Conservation (phyloP, 495 filamentous ascomycete species). For the Xylaria castorea region DNA sequence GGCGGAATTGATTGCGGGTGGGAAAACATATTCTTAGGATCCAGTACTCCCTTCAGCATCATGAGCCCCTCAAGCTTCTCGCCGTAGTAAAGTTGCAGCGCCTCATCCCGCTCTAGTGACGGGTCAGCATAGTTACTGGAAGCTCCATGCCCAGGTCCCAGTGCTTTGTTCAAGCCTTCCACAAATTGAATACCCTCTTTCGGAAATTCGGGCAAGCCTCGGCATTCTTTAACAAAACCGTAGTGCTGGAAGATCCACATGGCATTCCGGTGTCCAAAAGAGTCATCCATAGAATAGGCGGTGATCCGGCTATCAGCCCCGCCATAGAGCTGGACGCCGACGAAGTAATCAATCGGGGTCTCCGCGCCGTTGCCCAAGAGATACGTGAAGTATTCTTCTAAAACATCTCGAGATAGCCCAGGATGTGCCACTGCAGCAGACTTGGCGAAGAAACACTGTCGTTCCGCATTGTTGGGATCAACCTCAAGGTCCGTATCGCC, state of each 20-base stretch:
- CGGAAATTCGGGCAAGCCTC: conserved; percentile 42
- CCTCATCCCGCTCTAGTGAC: conserved; percentile 48
- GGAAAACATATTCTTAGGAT: conserved; percentile 57
- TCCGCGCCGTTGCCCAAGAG: conserved; percentile 22
- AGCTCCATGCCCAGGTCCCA: conserved; percentile 47
- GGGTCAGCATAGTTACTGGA: conserved; percentile 72
- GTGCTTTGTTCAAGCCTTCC: conserved; percentile 46
- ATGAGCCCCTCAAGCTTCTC: conserved; percentile 41
- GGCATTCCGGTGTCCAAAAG: conserved; percentile 56
- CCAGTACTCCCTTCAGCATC: conserved; percentile 52
- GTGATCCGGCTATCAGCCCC: conserved; percentile 53
- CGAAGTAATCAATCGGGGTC: conserved; percentile 43
- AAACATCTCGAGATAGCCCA: conserved; percentile 31
- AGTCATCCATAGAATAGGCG: conserved; percentile 37
- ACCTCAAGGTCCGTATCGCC: conserved; percentile 38
- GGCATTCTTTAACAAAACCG: conserved; percentile 39
- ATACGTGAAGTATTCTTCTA: conserved; percentile 49
- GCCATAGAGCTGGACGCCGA: conserved; percentile 56
- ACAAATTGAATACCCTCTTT: conserved; percentile 48
- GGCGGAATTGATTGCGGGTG: conserved; percentile 59
- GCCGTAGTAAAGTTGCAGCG: conserved; percentile 58
- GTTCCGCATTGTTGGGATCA: conserved; percentile 38
- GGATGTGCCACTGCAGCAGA: conserved; percentile 43
- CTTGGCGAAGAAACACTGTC: conserved; percentile 58
- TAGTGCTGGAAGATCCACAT: conserved; percentile 59